phyloP scores from a whole-genome alignment of 2,329 filamentous ascomycete genomes.

The Fonsecaea multimorphosa region DNA sequence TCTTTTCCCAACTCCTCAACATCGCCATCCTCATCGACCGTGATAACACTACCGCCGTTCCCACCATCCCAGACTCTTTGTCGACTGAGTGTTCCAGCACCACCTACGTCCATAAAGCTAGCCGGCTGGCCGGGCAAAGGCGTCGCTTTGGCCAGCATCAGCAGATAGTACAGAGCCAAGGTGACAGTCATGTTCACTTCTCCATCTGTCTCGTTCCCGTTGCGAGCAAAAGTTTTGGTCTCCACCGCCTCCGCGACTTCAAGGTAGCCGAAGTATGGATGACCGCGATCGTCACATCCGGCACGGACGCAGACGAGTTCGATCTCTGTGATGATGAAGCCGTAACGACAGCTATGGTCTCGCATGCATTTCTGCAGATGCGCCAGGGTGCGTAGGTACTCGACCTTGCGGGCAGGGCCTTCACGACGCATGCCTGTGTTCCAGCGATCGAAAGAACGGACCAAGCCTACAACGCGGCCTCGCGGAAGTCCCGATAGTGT shows the following conservation, averaged over 20 bases:
- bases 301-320: conserved; percentile 90
- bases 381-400: conserved; percentile 84
- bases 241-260: conserved; percentile 70
- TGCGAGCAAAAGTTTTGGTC: conserved; percentile 52
- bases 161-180: conserved; percentile 67
- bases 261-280: conserved; percentile 86
- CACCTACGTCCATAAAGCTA: conserved; percentile 66
- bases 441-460: conserved; percentile 91
- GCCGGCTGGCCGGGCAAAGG: conserved; percentile 63
- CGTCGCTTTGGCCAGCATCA: conserved; percentile 68
- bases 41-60: conserved; percentile 25
- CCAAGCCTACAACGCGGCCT: conserved; percentile 78
- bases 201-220: conserved; percentile 18
- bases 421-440: conserved; percentile 93
- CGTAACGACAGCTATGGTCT: conserved; percentile 89
- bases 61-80: conserved; percentile 55
- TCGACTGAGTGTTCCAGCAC: conserved; percentile 62
- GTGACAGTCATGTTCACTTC: conserved; percentile 60
- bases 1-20: conserved; percentile 46
- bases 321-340: conserved; percentile 95
- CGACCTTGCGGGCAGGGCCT: conserved; percentile 80
- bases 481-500: conserved; percentile 58
- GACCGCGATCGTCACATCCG: conserved; percentile 66
- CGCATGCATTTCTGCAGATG: conserved; percentile 92
- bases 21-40: conserved; percentile 35